Percentiles rank a stretch among this genome's conserved stretches.
phyloP scores from a whole-genome alignment of 192 early-diverging fungal genomes.

The Coemansia sp. region DNA sequence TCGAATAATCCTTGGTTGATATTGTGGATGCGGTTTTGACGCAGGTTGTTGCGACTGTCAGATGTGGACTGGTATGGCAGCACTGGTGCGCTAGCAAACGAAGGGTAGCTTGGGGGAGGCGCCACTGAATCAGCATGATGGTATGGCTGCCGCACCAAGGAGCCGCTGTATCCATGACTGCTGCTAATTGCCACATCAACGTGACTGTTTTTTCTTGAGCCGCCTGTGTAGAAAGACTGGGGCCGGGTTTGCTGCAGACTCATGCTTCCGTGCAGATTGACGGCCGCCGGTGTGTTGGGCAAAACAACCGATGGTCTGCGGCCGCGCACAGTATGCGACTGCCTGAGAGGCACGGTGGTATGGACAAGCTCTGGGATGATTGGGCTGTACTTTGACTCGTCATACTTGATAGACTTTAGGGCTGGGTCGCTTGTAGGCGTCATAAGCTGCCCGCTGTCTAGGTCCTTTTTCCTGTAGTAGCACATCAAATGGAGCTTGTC shows the following conservation, averaged over 20 bases:
- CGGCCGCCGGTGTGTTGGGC: neutral
- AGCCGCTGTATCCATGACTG: too few species aligned
- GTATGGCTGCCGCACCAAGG: too few species aligned
- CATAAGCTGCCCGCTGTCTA: conserved; percentile 52
- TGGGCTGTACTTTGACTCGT: conserved; percentile 75
- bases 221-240: too few species aligned
- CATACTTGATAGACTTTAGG: conserved; percentile 60
- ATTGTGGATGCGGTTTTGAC: neutral
- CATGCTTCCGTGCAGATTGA: neutral
- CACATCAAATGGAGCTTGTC: conserved; percentile 84
- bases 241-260: conserved; percentile 2
- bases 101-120: too few species aligned
- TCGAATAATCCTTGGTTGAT: neutral
- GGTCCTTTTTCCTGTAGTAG: conserved; percentile 76
- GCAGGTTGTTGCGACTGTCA: neutral
- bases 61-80: neutral
- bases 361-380: conserved; percentile 36
- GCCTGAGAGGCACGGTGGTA: conserved; percentile 1
- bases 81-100: too few species aligned
- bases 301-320: conserved; percentile 1
- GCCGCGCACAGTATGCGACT: neutral
- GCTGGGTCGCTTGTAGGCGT: conserved; percentile 60
- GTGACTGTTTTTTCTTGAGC: too few species aligned
- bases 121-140: too few species aligned
- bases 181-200: too few species aligned